Conservation (phyloP, 148 eudicot species). For the Nepenthes gracilis region DNA sequence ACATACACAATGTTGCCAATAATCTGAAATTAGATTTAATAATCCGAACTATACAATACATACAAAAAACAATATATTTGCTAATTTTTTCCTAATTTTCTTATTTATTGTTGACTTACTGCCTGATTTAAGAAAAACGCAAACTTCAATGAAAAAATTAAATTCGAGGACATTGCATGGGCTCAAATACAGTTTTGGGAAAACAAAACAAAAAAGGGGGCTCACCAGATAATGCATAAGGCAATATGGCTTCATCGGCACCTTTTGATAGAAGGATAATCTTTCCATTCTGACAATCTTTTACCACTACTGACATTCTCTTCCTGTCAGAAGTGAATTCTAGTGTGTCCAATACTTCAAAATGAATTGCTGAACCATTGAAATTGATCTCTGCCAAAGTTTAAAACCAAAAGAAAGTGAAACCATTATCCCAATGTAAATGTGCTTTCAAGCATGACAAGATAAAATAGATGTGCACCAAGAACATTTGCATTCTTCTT, state of each 20-base stretch:
- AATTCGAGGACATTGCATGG: neutral
- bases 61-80: no score
- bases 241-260: slow-evolving; percentile 95
- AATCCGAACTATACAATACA: no score
- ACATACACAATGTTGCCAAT: no score
- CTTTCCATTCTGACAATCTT: slow-evolving; percentile 59
- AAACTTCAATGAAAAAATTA: no score
- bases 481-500: slow-evolving; percentile 55
- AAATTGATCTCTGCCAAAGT: slow-evolving; percentile 59
- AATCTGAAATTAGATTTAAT: no score
- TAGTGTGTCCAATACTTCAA: slow-evolving; percentile 71
- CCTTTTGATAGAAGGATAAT: slow-evolving; percentile 80
- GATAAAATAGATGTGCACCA: slow-evolving; percentile 32
- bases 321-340: slow-evolving; percentile 98
- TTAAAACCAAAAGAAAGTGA: slow-evolving; percentile 2
- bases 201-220: slow-evolving; percentile 4
- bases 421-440: neutral
- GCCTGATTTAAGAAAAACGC: no score
- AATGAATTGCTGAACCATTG: slow-evolving; percentile 44
- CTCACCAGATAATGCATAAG: slow-evolving; percentile 57
- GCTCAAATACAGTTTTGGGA: neutral
- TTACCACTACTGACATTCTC: slow-evolving; percentile 88
- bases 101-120: no score
- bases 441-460: slow-evolving; percentile 1
- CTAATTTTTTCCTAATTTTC: no score